phyloP scores from a whole-genome alignment of 192 early-diverging fungal genomes.

The Phlyctochytrium arcticum region DNA sequence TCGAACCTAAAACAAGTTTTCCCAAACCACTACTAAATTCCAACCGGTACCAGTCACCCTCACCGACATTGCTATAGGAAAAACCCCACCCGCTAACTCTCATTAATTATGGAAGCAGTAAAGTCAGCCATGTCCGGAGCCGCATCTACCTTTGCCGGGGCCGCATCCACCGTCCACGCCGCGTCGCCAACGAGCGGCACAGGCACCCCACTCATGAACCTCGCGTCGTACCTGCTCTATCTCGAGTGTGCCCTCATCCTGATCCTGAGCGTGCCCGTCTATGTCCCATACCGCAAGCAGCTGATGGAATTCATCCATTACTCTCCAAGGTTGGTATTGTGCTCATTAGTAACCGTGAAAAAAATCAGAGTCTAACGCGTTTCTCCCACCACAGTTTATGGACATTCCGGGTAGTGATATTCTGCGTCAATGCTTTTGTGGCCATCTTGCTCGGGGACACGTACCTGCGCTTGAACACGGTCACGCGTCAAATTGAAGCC shows the following conservation, averaged over 20 bases:
- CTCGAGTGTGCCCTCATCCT: constrained; percentile 22
- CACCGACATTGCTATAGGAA: no score
- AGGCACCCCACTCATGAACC: constrained; percentile 25
- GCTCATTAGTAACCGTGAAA: background rate
- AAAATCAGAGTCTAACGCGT: background rate
- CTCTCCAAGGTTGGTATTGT: constrained; percentile 18
- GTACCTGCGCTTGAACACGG: constrained; percentile 27
- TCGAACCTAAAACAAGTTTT: no score
- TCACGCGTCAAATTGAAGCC: constrained; percentile 15
- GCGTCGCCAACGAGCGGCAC: constrained; percentile 8
- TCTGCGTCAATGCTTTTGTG: constrained; percentile 22
- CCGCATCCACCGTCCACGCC: constrained; percentile 19
- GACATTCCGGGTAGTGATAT: constrained; percentile 22
- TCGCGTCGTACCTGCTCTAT: constrained; percentile 20
- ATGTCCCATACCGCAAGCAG: constrained; percentile 25
- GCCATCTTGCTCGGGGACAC: constrained; percentile 24
- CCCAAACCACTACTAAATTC: no score
- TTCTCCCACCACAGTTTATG: constrained; percentile 7
- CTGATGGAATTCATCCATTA: constrained; percentile 20
- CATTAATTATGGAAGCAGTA: constrained; percentile 4
- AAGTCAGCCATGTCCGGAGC: constrained; percentile 13
- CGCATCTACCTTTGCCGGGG: background rate
- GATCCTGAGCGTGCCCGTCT: constrained; percentile 15
- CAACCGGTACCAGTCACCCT: no score
- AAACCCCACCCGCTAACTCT: background rate